A percentile compares a stretch with the other conserved stretches of the same genome.
phyloP scores from a whole-genome alignment of 2,329 filamentous ascomycete genomes.

The Cryphonectria naterciae region DNA sequence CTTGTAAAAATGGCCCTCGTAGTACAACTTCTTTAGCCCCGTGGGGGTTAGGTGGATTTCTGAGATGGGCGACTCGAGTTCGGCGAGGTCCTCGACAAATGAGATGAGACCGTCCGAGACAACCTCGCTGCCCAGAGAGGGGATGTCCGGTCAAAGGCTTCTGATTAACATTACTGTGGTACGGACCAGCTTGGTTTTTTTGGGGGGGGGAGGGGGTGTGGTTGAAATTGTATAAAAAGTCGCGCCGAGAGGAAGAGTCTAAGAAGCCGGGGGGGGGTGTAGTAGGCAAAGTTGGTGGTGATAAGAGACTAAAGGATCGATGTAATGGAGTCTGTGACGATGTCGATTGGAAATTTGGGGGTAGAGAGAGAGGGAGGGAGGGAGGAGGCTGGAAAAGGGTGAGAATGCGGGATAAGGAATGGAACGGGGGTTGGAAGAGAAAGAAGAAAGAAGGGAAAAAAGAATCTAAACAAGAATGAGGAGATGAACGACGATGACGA shows the following conservation, averaged over 20 bases:
- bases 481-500: conserved; percentile 12
- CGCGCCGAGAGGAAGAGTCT: conserved; percentile 4
- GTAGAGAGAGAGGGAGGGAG: background rate
- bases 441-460: background rate
- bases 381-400: background rate
- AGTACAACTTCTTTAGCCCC: background rate
- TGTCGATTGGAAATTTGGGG: background rate
- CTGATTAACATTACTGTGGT: conserved; percentile 27
- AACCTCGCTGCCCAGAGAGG: conserved; percentile 20
- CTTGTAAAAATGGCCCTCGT: background rate
- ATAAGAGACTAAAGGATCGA: background rate
- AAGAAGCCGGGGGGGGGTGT: background rate
- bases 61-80: background rate
- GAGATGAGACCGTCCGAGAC: conserved; percentile 16
- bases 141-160: conserved; percentile 23
- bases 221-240: conserved; percentile 6
- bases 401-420: conserved; percentile 4
- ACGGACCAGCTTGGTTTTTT: conserved; percentile 19
- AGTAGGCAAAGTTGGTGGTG: background rate
- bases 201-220: background rate
- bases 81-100: conserved; percentile 1
- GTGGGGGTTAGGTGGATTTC: background rate
- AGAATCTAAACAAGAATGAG: conserved; percentile 5
- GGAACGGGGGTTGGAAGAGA: background rate
- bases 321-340: background rate